Evolutionary conservation across 306 rosid genomes (phyloP).

Genomic region (Cercis canadensis): DNA sequence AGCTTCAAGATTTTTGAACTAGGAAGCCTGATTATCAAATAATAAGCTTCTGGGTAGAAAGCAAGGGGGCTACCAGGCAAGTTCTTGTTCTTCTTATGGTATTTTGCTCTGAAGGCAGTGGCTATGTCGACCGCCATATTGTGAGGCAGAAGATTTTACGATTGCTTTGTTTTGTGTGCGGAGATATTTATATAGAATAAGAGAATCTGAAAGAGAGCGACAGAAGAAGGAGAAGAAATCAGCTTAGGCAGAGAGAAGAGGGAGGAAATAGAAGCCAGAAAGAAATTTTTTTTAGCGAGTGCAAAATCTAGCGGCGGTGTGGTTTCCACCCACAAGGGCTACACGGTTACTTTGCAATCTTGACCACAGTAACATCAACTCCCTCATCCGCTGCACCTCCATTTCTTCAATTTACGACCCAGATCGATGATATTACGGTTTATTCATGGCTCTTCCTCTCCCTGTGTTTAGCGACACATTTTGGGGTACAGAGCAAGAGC

Average conservation of each 20-base stretch:
- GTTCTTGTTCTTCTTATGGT: constrained; percentile 21
- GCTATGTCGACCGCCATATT: constrained; percentile 47
- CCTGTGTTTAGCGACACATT: constrained; percentile 16
- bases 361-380: constrained; percentile 64
- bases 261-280: background rate
- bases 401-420: constrained; percentile 42
- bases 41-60: constrained; percentile 38
- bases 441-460: too few species aligned
- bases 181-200: too few species aligned
- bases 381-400: constrained; percentile 77
- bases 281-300: constrained; percentile 66
- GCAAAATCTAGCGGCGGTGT: constrained; percentile 84
- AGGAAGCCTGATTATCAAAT: constrained; percentile 45
- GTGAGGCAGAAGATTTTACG: background rate
- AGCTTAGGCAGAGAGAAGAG: background rate
- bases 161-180: too few species aligned
- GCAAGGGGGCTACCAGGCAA: constrained; percentile 11
- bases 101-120: constrained; percentile 37
- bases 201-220: background rate
- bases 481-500: too few species aligned
- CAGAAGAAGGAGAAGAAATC: background rate
- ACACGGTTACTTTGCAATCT: constrained; percentile 45
- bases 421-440: constrained; percentile 40
- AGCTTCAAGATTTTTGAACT: constrained; percentile 38
- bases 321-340: constrained; percentile 89